Evolutionary conservation across 306 rosid genomes (phyloP), one percentile per base, ranked within the genome.

Genomic region (Calophaca sinica): DNA sequence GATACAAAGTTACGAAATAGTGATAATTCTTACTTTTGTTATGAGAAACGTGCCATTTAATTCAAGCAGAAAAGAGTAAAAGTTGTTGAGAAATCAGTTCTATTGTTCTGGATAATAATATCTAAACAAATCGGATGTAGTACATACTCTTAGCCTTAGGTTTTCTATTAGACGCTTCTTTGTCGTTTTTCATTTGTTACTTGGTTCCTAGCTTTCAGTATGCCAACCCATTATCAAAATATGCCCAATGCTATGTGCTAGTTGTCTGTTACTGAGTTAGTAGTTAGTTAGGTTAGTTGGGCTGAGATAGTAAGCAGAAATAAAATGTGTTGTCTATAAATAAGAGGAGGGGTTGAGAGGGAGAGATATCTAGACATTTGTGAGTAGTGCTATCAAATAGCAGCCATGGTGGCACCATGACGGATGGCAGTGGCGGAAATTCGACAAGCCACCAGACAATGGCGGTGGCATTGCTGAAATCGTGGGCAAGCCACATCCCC

Each of bases 111-210:
- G 46, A 61, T 65, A 48, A 35, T 58, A 36, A 74, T 49, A 49
- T 61, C 28, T 32, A 33, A 73, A 73, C 28, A n/a, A 58, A 29
- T 58, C 50, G 72, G 29, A 15, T 50, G 45, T 38, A 10, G 51
- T 13, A 35, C 35, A 15, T 13, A 39, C 73, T 52, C 41, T 65
- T 32, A 2, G 15, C 15, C 8, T 29, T 14, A 44, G 12, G 61
- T 63, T 62, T 71, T 26, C 11, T 54, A 48, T 12, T 54, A 48
- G 32, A 62, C 13, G 51, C 55, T 54, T 65, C 26, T 71, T 20
- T 20, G 20, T 28, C 82, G 51, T 41, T 39, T 9, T 41, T 65
- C 74, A 44, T 66, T 44, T 57, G 39, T 48, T 70, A 42, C 45
- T 45, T n/a, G 63, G 35, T 49, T 33, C 46, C 28, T 39, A 39